Evolutionary conservation across 768 basidiomycete genomes (phyloP).

Genomic region (Suillus subaureus): DNA sequence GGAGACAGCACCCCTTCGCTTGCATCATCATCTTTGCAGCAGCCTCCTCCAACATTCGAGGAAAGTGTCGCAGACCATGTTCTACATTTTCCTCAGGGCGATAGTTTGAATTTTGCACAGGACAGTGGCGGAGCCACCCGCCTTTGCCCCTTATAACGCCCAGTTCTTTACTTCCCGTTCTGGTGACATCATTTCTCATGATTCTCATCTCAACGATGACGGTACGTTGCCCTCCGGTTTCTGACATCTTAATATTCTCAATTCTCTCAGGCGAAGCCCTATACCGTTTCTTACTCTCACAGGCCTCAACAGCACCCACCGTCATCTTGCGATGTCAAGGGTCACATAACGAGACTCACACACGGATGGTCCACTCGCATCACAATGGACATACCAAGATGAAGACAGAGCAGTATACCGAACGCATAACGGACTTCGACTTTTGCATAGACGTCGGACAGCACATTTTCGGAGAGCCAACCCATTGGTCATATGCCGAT

Average conservation of each 20-base stretch:
- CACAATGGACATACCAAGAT: constrained; percentile 35
- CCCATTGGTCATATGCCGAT: constrained; percentile 67
- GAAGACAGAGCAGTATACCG: constrained; percentile 54
- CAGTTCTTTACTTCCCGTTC: constrained; percentile 51
- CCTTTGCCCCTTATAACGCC: constrained; percentile 64
- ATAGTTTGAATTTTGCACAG: constrained; percentile 22
- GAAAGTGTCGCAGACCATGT: constrained; percentile 28
- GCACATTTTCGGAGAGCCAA: constrained; percentile 40
- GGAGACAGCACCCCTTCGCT: background rate
- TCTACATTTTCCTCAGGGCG: constrained; percentile 25
- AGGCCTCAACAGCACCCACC: constrained; percentile 48
- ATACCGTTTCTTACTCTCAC: constrained; percentile 70
- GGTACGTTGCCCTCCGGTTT: constrained; percentile 36
- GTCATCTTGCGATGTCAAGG: constrained; percentile 54
- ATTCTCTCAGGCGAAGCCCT: constrained; percentile 59
- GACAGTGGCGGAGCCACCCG: constrained; percentile 54
- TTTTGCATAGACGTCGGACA: constrained; percentile 61
- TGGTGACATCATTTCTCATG: constrained; percentile 68
- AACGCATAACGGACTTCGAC: constrained; percentile 67
- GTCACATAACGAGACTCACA: constrained; percentile 55
- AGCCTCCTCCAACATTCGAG: constrained; percentile 30
- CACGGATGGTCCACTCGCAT: constrained; percentile 45
- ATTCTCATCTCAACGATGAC: constrained; percentile 66
- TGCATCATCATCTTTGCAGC: constrained; percentile 4
- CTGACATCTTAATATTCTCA: constrained; percentile 7